These are phyloP conservation scores for Pelargonium cotyledonis DNA, from an alignment of 441 rosid genomes.

Conservation along the genomic window DNA sequence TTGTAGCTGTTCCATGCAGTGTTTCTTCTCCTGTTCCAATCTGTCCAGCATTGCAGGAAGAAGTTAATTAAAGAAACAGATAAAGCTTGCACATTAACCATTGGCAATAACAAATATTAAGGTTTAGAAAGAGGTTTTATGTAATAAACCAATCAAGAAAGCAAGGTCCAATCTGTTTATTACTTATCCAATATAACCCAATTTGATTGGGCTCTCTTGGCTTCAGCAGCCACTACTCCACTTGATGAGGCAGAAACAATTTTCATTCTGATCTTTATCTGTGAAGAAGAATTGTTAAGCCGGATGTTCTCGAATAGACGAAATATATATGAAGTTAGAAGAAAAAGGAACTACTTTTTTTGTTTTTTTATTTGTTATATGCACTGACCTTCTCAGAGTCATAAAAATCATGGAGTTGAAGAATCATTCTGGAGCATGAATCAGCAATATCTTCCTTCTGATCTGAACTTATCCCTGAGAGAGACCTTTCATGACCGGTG, in stretches of 20 bases:
- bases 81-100: slow-evolving; percentile 4
- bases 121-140: too few relatives aligned
- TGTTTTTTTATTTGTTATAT: too few relatives aligned
- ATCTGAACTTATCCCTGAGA: slow-evolving; percentile 56
- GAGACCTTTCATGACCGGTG: slow-evolving; percentile 50
- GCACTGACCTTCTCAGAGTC: slow-evolving; percentile 78
- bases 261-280: slow-evolving; percentile 91
- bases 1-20: slow-evolving; percentile 81
- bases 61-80: slow-evolving; percentile 18
- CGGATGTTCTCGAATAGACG: background rate
- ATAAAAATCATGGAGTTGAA: slow-evolving; percentile 88
- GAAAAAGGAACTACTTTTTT: too few relatives aligned
- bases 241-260: slow-evolving; percentile 78
- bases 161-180: slow-evolving; percentile 13
- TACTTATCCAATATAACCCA: slow-evolving; percentile 98
- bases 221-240: slow-evolving; percentile 88
- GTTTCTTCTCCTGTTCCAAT: slow-evolving; percentile 71
- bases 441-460: slow-evolving; percentile 66
- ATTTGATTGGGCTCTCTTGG: slow-evolving; percentile 67
- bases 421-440: slow-evolving; percentile 90
- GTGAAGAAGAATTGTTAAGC: slow-evolving; percentile 9
- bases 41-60: slow-evolving; percentile 32
- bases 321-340: too few relatives aligned
- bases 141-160: background rate
- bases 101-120: too few relatives aligned